phyloP scores from a whole-genome alignment of 139 green algal genomes.

The Tetradesmus obliquus region DNA sequence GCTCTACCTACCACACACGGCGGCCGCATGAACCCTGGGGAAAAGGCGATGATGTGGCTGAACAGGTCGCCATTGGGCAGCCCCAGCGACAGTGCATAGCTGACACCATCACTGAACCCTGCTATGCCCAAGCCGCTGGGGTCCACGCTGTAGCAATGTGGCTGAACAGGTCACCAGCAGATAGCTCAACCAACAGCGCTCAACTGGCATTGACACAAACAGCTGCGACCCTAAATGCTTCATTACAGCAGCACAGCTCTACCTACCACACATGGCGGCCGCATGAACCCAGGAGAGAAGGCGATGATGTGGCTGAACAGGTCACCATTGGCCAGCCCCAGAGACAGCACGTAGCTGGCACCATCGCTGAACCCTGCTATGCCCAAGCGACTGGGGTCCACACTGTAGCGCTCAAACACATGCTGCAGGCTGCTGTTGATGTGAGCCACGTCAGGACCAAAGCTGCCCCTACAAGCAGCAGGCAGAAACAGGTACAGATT shows the following conservation, averaged over 20 bases:
- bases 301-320: slow-evolving; percentile 65
- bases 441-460: slow-evolving; percentile 53
- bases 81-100: slow-evolving; percentile 62
- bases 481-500: background rate
- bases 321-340: slow-evolving; percentile 56
- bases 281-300: slow-evolving; percentile 62
- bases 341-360: slow-evolving; percentile 60
- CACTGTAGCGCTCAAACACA: slow-evolving; percentile 18
- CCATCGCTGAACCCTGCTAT: slow-evolving; percentile 59
- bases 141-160: slow-evolving; percentile 51
- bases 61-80: slow-evolving; percentile 57
- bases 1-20: background rate
- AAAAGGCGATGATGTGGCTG: slow-evolving; percentile 62
- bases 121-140: slow-evolving; percentile 19
- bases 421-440: slow-evolving; percentile 44
- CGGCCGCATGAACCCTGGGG: slow-evolving; percentile 57
- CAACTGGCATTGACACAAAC: slow-evolving; percentile 42
- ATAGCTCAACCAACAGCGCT: slow-evolving; percentile 55
- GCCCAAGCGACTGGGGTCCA: slow-evolving; percentile 28
- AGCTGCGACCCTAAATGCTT: background rate
- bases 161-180: slow-evolving; percentile 57
- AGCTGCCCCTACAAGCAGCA: slow-evolving; percentile 28
- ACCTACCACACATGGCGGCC: slow-evolving; percentile 5
- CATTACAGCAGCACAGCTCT: background rate
- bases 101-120: slow-evolving; percentile 61